phyloP scores from a whole-genome alignment of 345 rosid genomes.

The Nasturtium officinale region DNA sequence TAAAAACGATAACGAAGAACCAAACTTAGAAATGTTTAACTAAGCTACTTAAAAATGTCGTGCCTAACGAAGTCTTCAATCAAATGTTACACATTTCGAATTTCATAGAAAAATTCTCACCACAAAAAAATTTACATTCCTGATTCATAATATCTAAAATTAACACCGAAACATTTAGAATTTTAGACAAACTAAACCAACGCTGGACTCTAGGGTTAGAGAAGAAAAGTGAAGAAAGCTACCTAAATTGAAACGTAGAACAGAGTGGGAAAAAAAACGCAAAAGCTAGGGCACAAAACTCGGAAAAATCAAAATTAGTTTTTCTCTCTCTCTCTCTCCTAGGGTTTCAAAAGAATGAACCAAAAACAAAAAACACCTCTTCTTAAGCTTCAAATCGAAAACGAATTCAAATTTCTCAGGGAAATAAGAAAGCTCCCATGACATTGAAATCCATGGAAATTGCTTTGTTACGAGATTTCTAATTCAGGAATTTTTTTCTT shows the following conservation, averaged over 20 bases:
- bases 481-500: conserved; percentile 30
- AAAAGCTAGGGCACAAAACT: conserved; percentile 50
- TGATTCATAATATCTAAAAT: no score
- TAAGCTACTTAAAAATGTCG: conserved; percentile 1
- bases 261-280: conserved; percentile 32
- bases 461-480: conserved; percentile 31
- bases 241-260: conserved; percentile 52
- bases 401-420: conserved; percentile 24
- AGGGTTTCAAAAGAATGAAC: conserved; percentile 54
- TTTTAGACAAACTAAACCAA: conserved; percentile 44
- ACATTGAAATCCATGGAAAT: conserved; percentile 34
- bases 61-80: conserved; percentile 23
- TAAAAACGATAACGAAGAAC: not conserved
- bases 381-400: conserved; percentile 22
- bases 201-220: conserved; percentile 54
- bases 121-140: conserved; percentile 15
- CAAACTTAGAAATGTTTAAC: conserved; percentile 37
- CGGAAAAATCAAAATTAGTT: conserved; percentile 39
- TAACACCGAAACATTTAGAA: conserved; percentile 20
- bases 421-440: conserved; percentile 13
- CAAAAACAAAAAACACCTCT: conserved; percentile 16
- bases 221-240: conserved; percentile 34
- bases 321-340: conserved; percentile 59
- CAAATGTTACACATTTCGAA: conserved; percentile 27
- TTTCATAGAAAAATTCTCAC: conserved; percentile 24